Conservation (phyloP, 1,139 yeast species). For the Trichomonascaceae sp. region DNA sequence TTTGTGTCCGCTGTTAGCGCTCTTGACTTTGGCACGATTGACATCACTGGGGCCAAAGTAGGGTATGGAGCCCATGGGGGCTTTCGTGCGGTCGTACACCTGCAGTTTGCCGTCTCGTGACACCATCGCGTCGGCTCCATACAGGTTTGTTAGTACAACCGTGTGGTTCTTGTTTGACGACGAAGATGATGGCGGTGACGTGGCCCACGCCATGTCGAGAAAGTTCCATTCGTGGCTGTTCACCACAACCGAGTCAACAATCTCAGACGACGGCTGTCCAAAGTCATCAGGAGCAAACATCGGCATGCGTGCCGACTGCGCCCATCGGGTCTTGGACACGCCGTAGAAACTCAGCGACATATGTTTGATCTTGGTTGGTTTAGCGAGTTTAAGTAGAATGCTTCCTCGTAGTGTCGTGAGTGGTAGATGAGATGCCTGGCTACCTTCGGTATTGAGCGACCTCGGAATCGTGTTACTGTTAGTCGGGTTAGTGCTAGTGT, state of each 20-base stretch:
- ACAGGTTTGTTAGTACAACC: constrained; percentile 20
- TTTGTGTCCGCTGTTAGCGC: constrained; percentile 8
- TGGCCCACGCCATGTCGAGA: constrained; percentile 5
- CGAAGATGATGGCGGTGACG: no score
- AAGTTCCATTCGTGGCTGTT: constrained; percentile 27
- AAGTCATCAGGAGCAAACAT: constrained; percentile 11
- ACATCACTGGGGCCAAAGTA: constrained; percentile 6
- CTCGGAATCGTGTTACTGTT: no score
- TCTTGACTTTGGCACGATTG: constrained; percentile 11
- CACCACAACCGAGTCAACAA: constrained; percentile 21
- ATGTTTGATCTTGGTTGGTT: constrained; percentile 57
- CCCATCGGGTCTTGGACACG: constrained; percentile 70
- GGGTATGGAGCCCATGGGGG: constrained; percentile 3
- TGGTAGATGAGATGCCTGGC: constrained; percentile 33
- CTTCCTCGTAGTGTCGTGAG: constrained; percentile 73
- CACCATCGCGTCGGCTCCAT: constrained; percentile 24
- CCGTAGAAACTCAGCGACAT: constrained; percentile 55
- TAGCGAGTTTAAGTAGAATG: constrained; percentile 53
- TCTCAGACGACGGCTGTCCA: constrained; percentile 16
- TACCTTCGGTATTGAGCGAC: no score
- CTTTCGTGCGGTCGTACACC: not conserved
- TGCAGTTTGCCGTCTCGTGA: constrained; percentile 7
- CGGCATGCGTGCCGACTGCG: constrained; percentile 21
- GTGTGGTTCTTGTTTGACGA: constrained; percentile 14
- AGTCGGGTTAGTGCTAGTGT: constrained; percentile 1